phyloP scores from a whole-genome alignment of 345 rosid genomes.

The Crucihimalaya himalaica region DNA sequence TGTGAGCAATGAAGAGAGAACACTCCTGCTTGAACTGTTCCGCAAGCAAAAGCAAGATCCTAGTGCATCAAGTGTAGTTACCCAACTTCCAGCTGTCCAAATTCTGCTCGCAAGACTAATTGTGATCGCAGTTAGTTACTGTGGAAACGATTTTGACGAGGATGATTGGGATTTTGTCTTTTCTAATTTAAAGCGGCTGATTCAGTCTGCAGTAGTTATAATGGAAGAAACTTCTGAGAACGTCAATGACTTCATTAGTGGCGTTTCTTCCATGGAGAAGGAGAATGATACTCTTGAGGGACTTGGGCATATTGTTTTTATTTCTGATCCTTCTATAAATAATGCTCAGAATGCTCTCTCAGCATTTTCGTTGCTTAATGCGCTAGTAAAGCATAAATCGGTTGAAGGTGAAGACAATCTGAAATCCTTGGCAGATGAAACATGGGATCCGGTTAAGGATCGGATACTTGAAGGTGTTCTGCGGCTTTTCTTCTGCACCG shows the following conservation, averaged over 20 bases:
- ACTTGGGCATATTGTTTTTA: slow-evolving; percentile 54
- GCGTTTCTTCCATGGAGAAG: slow-evolving; percentile 46
- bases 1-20: slow-evolving; percentile 58
- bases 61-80: slow-evolving; percentile 43
- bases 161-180: slow-evolving; percentile 90
- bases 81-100: slow-evolving; percentile 56
- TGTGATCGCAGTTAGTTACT: slow-evolving; percentile 73
- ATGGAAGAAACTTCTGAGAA: slow-evolving; percentile 90
- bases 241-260: slow-evolving; percentile 57
- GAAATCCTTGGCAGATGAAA: slow-evolving; percentile 43
- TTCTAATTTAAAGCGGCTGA: slow-evolving; percentile 62
- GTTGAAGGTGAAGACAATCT: slow-evolving; percentile 42
- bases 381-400: slow-evolving; percentile 41
- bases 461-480: slow-evolving; percentile 78
- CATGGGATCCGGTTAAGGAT: slow-evolving; percentile 61
- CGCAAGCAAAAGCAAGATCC: slow-evolving; percentile 67
- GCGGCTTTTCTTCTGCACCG: slow-evolving; percentile 85
- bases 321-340: slow-evolving; percentile 55
- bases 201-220: slow-evolving; percentile 84
- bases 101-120: slow-evolving; percentile 65
- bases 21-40: slow-evolving; percentile 70
- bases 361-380: slow-evolving; percentile 60
- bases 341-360: slow-evolving; percentile 67
- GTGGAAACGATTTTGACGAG: slow-evolving; percentile 74
- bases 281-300: slow-evolving; percentile 48